Evolutionary conservation across 208 protist species (phyloP).

Genomic region (Crithidia acanthocephali): DNA sequence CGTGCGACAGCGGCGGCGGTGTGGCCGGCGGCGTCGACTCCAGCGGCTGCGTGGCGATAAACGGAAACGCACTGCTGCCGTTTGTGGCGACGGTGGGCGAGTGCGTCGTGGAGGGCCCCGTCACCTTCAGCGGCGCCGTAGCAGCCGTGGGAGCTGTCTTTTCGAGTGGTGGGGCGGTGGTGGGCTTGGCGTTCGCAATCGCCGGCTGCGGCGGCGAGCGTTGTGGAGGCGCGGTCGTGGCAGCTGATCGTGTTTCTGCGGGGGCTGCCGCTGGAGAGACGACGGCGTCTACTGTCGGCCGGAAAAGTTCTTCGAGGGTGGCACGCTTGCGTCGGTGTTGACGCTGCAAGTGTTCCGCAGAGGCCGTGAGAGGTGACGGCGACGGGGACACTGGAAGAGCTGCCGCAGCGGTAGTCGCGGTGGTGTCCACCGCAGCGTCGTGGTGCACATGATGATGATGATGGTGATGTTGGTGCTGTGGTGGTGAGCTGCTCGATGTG

Average conservation of each 20-base stretch:
- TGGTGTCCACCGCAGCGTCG: background rate
- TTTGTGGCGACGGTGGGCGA: background rate
- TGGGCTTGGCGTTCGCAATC: background rate
- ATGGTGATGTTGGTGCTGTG: background rate
- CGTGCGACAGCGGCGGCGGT: background rate
- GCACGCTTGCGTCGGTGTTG: background rate
- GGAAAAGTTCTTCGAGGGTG: constrained; percentile 3
- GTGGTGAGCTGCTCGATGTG: background rate
- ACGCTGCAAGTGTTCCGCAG: background rate
- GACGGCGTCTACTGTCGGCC: background rate
- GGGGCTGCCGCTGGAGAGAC: too few relatives aligned
- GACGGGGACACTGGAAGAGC: too few relatives aligned
- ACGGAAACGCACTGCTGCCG: background rate
- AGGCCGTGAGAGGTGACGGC: background rate
- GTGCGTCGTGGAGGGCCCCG: background rate
- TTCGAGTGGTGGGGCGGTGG: background rate
- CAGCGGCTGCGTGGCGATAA: background rate
- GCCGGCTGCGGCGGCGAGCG: background rate
- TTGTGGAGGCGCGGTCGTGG: too few relatives aligned
- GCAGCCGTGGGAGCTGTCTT: background rate
- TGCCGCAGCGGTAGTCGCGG: background rate
- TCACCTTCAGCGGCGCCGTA: background rate
- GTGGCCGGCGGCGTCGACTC: background rate
- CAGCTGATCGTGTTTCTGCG: too few relatives aligned
- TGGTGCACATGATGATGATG: constrained; percentile 1